Base-by-base conservation (phyloP, 2,329 filamentous ascomycete genomes). In the Trichoderma atrobrunneum region DNA sequence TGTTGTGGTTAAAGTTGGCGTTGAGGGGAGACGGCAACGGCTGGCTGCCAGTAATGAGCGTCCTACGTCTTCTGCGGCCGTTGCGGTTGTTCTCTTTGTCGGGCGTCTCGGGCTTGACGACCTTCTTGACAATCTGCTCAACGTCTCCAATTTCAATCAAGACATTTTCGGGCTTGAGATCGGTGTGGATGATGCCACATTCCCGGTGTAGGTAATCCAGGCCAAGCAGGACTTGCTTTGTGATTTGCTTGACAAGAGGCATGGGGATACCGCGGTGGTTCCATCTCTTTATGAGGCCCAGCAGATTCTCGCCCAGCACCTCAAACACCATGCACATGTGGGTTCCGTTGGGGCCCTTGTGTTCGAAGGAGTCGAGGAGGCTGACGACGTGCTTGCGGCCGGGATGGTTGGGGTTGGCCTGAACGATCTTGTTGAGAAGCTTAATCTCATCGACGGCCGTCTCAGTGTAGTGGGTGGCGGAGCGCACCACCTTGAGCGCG, bases 281-380 rank as follows among this genome's bases (percentile, higher is more conserved):
- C 95, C 95, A 98, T 78, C 93, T 91, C 89, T 98, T 98, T 87
- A 99, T 98, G 80, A 99, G 84, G 30, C 96, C 95, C 68, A 98
- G 85, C 75, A 98, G 84, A 80, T 98, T 98, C 87, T 98, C 95
- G 69, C 96, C 96, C 71, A 99, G 84, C 4, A 99, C 96, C 82
- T 99, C 96, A 78, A 99, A 99, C 8, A 99, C 96, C 95, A 99
- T 98, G 85, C 96, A 99, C 72, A 98, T 94, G 80, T 99, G 96
- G 66, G 94, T 92, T 62, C 96, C 96, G 79, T 99, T 97, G 57
- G 95, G 95, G 11, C 96, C 96, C 82, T 97, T 97, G 85, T 98
- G 96, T 81, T 98, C 95, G 81, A 99, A 99, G 0, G 94, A 97
- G 82, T 98, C 95, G 77, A 98, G 88, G 51, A 99, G 87, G 82